A percentile compares a stretch with the other conserved stretches of the same genome.
phyloP scores from a whole-genome alignment of 2,329 filamentous ascomycete genomes.

The Pseudofabraea citricarpa region DNA sequence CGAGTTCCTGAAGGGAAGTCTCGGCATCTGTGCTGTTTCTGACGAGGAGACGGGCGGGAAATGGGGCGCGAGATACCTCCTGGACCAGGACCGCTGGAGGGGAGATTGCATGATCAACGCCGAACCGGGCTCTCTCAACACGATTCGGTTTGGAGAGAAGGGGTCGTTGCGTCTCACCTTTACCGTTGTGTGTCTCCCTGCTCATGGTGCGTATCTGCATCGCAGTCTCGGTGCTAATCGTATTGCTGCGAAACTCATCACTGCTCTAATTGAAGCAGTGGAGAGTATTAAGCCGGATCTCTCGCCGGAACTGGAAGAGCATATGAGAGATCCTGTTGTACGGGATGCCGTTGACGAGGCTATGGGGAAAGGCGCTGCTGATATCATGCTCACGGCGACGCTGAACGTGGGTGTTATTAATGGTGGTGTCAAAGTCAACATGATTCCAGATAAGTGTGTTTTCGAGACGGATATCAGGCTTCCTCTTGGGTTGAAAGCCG shows the following conservation, averaged over 20 bases:
- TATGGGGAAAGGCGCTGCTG: constrained; percentile 31
- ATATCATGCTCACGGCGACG: constrained; percentile 29
- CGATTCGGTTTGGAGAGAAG: constrained; percentile 37
- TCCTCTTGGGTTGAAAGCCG: constrained; percentile 31
- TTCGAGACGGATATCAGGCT: constrained; percentile 37
- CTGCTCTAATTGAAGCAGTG: constrained; percentile 21
- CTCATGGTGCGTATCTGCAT: constrained; percentile 36
- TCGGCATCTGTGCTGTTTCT: constrained; percentile 29
- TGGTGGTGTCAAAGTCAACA: constrained; percentile 37
- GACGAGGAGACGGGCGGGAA: constrained; percentile 36
- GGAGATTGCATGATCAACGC: constrained; percentile 35
- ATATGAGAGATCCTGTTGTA: constrained; percentile 27
- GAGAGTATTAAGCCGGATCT: constrained; percentile 25
- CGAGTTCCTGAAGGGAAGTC: constrained; percentile 16
- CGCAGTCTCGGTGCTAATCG: constrained; percentile 32
- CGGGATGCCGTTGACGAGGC: constrained; percentile 27
- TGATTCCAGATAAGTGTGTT: constrained; percentile 32
- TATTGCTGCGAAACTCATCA: constrained; percentile 28
- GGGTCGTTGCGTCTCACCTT: constrained; percentile 35
- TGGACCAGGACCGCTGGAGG: constrained; percentile 28
- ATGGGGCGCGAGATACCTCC: constrained; percentile 31
- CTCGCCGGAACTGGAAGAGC: constrained; percentile 20
- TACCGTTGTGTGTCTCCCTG: constrained; percentile 27
- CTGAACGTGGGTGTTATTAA: constrained; percentile 36
- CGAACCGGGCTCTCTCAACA: constrained; percentile 32